These are phyloP conservation scores for Tuber borchii DNA, from an alignment of 495 filamentous ascomycete species.

Conservation along the genomic window DNA sequence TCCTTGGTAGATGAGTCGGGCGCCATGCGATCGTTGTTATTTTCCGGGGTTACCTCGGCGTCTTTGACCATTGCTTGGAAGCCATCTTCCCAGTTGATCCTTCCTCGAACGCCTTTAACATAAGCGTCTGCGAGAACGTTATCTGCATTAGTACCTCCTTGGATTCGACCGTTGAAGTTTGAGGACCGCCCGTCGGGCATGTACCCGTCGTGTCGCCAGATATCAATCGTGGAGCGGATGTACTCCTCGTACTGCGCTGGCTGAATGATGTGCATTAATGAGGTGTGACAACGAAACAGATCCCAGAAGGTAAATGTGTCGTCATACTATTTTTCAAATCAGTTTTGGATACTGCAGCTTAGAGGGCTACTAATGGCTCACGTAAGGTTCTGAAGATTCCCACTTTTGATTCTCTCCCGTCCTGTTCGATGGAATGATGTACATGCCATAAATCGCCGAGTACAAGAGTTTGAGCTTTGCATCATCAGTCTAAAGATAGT, in stretches of 20 bases:
- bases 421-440: conserved; percentile 62
- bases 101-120: conserved; percentile 59
- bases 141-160: conserved; percentile 69
- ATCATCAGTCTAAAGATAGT: conserved; percentile 44
- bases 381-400: conserved; percentile 59
- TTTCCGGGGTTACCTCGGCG: conserved; percentile 56
- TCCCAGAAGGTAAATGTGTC: conserved; percentile 57
- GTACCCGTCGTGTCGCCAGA: conserved; percentile 62
- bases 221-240: conserved; percentile 64
- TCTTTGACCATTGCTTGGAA: conserved; percentile 65
- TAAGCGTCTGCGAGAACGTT: conserved; percentile 70
- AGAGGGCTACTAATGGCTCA: neutral
- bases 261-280: conserved; percentile 58
- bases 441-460: conserved; percentile 62
- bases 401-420: conserved; percentile 67
- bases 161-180: conserved; percentile 63
- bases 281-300: conserved; percentile 56
- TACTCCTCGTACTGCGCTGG: conserved; percentile 59
- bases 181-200: conserved; percentile 60
- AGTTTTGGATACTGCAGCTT: neutral
- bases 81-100: conserved; percentile 64
- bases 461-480: conserved; percentile 58
- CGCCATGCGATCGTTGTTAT: conserved; percentile 57
- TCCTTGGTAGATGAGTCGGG: conserved; percentile 60
- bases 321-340: conserved; percentile 45